A percentile compares a stretch with the other conserved stretches of the same genome.
phyloP scores from a whole-genome alignment of 192 early-diverging fungal genomes.

The Geranomyces variabilis region DNA sequence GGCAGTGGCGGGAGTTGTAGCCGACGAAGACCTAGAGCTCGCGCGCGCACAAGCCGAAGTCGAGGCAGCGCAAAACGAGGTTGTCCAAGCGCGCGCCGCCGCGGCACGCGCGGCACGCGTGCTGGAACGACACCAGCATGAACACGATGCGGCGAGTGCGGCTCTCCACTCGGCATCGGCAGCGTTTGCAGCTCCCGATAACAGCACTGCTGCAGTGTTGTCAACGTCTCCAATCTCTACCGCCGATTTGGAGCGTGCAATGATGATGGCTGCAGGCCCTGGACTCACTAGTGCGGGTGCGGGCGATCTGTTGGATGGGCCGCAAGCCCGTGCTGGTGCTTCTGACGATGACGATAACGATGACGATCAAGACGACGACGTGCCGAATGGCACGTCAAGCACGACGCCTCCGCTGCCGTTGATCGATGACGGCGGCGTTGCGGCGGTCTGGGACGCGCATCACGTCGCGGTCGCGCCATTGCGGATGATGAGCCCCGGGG shows the following conservation, averaged over 20 bases:
- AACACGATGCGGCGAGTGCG: too few species aligned
- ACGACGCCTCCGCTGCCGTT: background rate
- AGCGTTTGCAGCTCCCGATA: too few species aligned
- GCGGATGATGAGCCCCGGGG: background rate
- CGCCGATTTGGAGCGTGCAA: conserved; percentile 13
- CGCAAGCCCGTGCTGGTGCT: background rate
- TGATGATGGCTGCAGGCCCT: conserved; percentile 6
- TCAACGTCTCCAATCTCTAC: too few species aligned
- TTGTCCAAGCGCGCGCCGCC: conserved; percentile 21
- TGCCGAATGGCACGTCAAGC: background rate
- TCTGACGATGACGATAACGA: conserved; percentile 3
- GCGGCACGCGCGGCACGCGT: conserved; percentile 19
- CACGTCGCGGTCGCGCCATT: background rate
- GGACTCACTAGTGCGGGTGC: conserved; percentile 13
- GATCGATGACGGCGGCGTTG: background rate
- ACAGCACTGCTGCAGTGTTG: too few species aligned
- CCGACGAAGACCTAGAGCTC: conserved; percentile 9
- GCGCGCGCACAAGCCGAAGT: conserved; percentile 26
- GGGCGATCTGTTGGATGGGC: conserved; percentile 23
- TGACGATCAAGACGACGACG: background rate
- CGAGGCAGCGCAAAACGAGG: conserved; percentile 19
- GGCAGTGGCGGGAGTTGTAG: background rate
- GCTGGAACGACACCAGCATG: background rate
- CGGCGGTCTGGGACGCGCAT: background rate
- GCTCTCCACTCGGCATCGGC: too few species aligned